phyloP scores from a whole-genome alignment of 495 filamentous ascomycete species.

The Aspergillus homomorphus region DNA sequence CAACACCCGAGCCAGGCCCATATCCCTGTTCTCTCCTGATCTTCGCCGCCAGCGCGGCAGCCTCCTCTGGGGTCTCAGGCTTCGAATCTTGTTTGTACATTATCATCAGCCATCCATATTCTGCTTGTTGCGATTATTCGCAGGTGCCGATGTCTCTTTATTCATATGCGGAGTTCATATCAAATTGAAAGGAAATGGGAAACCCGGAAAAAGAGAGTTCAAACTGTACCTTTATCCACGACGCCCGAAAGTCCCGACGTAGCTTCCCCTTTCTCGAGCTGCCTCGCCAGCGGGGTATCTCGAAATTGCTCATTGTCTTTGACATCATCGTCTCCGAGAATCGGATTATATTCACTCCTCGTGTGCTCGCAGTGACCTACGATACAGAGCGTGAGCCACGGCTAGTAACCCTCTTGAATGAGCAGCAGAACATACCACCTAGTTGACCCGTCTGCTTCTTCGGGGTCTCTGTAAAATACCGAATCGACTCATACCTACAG shows the following conservation, averaged over 20 bases:
- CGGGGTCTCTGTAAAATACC: slow-evolving; percentile 45
- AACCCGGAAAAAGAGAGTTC: slow-evolving; percentile 17
- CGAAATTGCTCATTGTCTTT: slow-evolving; percentile 12
- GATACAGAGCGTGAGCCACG: neutral
- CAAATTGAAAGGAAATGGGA: slow-evolving; percentile 1
- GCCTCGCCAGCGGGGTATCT: slow-evolving; percentile 30
- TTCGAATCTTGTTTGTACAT: slow-evolving; percentile 43
- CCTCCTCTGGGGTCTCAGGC: slow-evolving; percentile 34
- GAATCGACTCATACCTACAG: slow-evolving; percentile 59
- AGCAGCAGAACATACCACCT: slow-evolving; percentile 39
- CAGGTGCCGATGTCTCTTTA: slow-evolving; percentile 22
- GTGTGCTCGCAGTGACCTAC: slow-evolving; percentile 30
- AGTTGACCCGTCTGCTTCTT: slow-evolving; percentile 58
- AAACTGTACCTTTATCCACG: slow-evolving; percentile 35
- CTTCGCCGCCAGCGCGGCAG: slow-evolving; percentile 33
- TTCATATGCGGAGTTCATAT: slow-evolving; percentile 33
- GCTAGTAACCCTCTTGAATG: neutral
- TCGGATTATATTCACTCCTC: slow-evolving; percentile 26
- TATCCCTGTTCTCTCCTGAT: slow-evolving; percentile 58
- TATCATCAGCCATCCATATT: slow-evolving; percentile 39
- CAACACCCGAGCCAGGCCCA: slow-evolving; percentile 55
- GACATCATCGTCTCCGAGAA: slow-evolving; percentile 2
- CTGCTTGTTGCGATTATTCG: slow-evolving; percentile 20
- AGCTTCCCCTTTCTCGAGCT: slow-evolving; percentile 26
- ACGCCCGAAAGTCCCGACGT: slow-evolving; percentile 18